Evolutionary conservation across 331 rosid genomes (phyloP).

Genomic region (Quercus tomentella): DNA sequence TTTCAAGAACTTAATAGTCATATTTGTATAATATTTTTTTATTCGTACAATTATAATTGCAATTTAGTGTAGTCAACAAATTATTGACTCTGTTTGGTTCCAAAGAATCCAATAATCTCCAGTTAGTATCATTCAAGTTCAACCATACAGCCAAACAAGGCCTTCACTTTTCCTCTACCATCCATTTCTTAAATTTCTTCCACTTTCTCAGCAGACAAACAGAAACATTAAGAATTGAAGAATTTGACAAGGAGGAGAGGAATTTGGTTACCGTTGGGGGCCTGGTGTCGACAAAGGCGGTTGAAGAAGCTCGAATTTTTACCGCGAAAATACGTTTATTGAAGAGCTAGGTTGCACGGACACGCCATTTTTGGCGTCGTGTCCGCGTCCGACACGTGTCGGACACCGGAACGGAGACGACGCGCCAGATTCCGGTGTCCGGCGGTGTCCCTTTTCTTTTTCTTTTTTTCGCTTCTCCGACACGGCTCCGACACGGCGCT

Average conservation of each 20-base stretch:
- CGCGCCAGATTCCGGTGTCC: no score
- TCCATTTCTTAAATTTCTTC: no score
- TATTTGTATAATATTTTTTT: background rate
- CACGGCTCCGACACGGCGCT: no score
- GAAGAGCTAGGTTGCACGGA: no score
- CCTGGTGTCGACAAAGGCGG: slow-evolving; percentile 26
- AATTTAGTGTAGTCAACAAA: background rate
- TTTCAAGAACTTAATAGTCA: background rate
- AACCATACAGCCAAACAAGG: background rate
- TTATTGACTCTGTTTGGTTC: no score
- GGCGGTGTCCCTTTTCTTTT: no score
- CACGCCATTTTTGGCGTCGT: no score
- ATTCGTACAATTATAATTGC: background rate
- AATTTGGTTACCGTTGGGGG: slow-evolving; percentile 16
- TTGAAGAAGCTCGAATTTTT: slow-evolving; percentile 39
- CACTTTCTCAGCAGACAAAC: background rate
- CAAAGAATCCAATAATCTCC: background rate
- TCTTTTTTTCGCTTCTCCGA: no score
- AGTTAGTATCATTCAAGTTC: background rate
- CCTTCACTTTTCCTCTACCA: background rate
- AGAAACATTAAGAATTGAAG: background rate
- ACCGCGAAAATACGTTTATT: slow-evolving; percentile 18
- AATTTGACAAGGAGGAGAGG: background rate
- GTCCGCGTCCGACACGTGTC: no score
- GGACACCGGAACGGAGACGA: no score